phyloP scores from a whole-genome alignment of 1,284 basidiomycete genomes.

The Ceratobasidium sp. region DNA sequence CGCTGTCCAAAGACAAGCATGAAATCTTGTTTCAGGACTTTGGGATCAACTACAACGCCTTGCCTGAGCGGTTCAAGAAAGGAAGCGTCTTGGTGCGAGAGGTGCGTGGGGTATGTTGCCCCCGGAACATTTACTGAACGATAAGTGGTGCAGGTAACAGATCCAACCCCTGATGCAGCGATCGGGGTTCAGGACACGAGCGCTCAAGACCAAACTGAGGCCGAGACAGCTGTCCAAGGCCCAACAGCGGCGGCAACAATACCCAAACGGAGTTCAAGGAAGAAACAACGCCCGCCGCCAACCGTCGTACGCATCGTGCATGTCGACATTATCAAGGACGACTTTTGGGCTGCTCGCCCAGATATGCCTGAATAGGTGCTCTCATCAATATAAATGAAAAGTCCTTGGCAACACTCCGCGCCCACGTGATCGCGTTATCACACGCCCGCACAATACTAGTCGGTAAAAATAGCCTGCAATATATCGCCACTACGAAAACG shows the following conservation, averaged over 20 bases:
- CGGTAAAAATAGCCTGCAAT: background rate
- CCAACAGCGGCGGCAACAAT: background rate
- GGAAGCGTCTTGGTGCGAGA: slow-evolving; percentile 87
- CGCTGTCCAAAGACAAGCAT: slow-evolving; percentile 89
- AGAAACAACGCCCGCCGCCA: slow-evolving; percentile 57
- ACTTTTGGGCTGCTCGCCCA: slow-evolving; percentile 75
- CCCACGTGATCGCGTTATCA: slow-evolving; percentile 33
- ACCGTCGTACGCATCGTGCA: slow-evolving; percentile 72
- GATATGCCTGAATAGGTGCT: slow-evolving; percentile 45
- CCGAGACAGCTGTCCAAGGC: background rate
- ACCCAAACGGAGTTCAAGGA: slow-evolving; percentile 51
- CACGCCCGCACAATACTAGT: background rate
- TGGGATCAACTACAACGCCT: slow-evolving; percentile 87
- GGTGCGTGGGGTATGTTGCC: slow-evolving; percentile 54
- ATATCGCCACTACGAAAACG: slow-evolving; percentile 7
- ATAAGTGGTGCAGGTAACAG: background rate
- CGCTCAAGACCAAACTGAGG: background rate
- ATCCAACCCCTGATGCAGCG: background rate
- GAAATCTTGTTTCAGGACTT: slow-evolving; percentile 90
- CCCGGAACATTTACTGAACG: background rate
- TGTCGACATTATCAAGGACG: slow-evolving; percentile 85
- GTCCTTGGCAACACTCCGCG: background rate
- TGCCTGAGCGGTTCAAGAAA: slow-evolving; percentile 83
- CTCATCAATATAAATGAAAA: background rate
- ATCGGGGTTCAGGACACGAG: background rate